Evolutionary conservation across 2,329 filamentous ascomycete genomes (phyloP).

Genomic region (Cytospora leucostoma): DNA sequence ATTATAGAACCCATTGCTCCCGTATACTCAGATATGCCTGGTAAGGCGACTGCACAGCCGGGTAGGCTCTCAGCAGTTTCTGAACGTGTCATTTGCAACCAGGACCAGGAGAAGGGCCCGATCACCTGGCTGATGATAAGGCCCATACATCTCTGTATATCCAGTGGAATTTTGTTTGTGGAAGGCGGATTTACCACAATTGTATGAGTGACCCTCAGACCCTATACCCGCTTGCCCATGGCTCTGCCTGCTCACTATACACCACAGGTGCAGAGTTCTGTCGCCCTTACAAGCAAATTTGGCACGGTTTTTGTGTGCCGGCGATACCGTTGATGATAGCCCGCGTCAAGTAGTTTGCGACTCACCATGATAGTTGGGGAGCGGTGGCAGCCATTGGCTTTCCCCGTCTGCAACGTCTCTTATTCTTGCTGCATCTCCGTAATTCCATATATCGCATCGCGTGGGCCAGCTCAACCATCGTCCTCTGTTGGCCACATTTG

Average conservation of each 20-base stretch:
- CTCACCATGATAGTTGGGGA: too few relatives aligned
- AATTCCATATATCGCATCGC: neutral
- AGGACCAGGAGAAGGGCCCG: neutral
- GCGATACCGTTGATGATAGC: neutral
- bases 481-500: too few relatives aligned
- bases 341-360: neutral
- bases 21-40: neutral
- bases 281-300: neutral
- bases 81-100: neutral
- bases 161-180: neutral
- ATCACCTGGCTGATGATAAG: neutral
- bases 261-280: neutral
- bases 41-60: neutral
- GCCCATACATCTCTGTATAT: neutral
- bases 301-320: neutral
- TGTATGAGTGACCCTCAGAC: neutral
- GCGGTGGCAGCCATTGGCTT: neutral
- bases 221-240: neutral
- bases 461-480: neutral
- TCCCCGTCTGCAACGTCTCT: neutral
- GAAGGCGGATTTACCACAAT: too few relatives aligned
- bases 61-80: neutral
- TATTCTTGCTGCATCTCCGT: neutral
- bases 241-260: neutral
- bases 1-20: neutral